phyloP scores from a whole-genome alignment of 345 rosid species.

The Eucalyptus virginea region DNA sequence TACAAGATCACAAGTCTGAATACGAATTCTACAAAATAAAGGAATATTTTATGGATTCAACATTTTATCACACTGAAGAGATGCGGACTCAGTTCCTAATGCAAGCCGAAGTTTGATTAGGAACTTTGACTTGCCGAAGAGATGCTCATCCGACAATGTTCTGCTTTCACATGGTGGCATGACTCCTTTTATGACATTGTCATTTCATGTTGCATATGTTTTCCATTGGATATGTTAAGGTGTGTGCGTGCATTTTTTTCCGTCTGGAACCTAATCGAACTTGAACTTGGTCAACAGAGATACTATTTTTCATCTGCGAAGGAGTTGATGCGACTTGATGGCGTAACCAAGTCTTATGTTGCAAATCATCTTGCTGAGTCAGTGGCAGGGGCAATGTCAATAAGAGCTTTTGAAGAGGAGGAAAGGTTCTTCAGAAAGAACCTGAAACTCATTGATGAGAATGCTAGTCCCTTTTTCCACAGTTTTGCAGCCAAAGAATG shows the following conservation, averaged over 20 bases:
- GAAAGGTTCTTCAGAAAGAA: conserved; percentile 70
- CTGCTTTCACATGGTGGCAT: neutral
- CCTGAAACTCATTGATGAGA: conserved; percentile 58
- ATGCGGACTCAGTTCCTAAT: neutral
- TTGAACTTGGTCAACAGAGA: conserved; percentile 22
- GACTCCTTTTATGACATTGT: neutral
- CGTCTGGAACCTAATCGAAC: neutral
- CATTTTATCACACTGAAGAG: neutral
- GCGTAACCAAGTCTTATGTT: conserved; percentile 81
- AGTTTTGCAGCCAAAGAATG: conserved; percentile 88
- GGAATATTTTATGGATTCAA: too few species aligned
- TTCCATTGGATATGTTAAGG: neutral
- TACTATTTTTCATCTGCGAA: conserved; percentile 78
- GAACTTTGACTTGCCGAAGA: neutral
- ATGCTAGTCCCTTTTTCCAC: conserved; percentile 91
- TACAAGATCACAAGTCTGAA: neutral
- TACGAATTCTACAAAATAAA: too few species aligned
- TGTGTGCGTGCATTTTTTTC: neutral
- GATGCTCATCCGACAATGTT: neutral
- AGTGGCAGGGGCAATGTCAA: conserved; percentile 78
- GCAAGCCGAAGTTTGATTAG: neutral
- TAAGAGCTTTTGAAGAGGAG: conserved; percentile 86
- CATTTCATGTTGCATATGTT: neutral
- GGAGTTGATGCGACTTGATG: conserved; percentile 86
- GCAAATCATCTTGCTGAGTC: conserved; percentile 96